Evolutionary conservation across 169 alveolate genomes (phyloP).

Genomic region (Eimeria acervulina): DNA sequence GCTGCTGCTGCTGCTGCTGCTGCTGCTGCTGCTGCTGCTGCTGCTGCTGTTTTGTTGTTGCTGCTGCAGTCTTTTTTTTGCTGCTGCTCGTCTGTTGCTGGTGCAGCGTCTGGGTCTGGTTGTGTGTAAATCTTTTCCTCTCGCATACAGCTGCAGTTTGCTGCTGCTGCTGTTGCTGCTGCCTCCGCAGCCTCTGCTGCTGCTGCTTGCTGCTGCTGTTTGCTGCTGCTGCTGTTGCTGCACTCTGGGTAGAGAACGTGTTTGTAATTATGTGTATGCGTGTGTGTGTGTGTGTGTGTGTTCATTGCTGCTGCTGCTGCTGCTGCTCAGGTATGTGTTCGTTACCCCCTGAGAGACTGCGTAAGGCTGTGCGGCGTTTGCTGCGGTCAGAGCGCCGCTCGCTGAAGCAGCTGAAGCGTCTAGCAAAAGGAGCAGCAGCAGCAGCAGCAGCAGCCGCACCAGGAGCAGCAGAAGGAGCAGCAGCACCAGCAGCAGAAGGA

Average conservation of each 20-base stretch:
- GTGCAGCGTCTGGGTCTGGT: background rate
- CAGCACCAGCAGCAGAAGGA: background rate
- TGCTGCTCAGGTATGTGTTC: background rate
- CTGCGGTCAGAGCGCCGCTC: background rate
- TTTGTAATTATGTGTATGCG: background rate
- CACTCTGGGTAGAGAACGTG: no score
- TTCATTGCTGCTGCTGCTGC: background rate
- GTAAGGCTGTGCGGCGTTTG: constrained; percentile 27
- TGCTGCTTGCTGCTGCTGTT: background rate
- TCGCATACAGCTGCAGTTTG: background rate
- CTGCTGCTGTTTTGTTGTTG: background rate
- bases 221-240: background rate
- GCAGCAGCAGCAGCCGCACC: no score
- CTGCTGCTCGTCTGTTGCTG: background rate
- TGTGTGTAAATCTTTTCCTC: background rate
- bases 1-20: no score
- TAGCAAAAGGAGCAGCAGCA: constrained; percentile 11
- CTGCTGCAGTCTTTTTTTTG: background rate
- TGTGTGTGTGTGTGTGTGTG: background rate
- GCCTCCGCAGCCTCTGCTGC: no score
- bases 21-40: no score
- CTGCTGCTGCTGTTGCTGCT: no score
- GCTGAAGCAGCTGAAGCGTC: constrained; percentile 15
- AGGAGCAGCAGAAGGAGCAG: background rate
- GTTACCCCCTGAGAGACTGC: background rate